Evolutionary conservation across 257 asterid genomes (phyloP).

Genomic region (Fraxinus quadrangulata): DNA sequence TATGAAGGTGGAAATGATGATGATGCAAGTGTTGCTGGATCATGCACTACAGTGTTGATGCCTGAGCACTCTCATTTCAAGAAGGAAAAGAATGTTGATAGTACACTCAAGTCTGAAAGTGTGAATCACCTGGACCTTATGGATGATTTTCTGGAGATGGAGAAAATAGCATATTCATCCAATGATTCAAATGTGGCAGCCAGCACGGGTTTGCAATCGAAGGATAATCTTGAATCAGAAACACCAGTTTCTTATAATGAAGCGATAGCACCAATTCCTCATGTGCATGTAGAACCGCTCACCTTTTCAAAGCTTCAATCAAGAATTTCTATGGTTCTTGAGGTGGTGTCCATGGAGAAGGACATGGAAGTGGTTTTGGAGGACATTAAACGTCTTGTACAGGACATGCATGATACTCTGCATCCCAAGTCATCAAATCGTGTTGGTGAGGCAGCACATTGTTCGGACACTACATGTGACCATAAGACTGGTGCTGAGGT

Average conservation of each 20-base stretch:
- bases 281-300: conserved; percentile 36
- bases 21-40: conserved; percentile 65
- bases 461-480: conserved; percentile 32
- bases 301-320: conserved; percentile 58
- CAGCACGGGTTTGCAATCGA: conserved; percentile 30
- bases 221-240: conserved; percentile 28
- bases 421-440: conserved; percentile 38
- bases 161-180: conserved; percentile 68
- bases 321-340: conserved; percentile 58
- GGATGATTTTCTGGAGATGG: conserved; percentile 99
- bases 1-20: conserved; percentile 88
- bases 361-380: conserved; percentile 53
- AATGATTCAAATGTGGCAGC: conserved; percentile 45
- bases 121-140: conserved; percentile 72
- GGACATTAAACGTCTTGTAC: conserved; percentile 57
- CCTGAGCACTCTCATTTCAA: conserved; percentile 65
- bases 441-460: conserved; percentile 29
- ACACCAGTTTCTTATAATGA: conserved; percentile 11
- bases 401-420: conserved; percentile 51
- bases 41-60: conserved; percentile 59
- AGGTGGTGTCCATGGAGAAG: conserved; percentile 52
- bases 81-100: conserved; percentile 62
- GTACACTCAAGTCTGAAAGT: conserved; percentile 62
- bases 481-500: conserved; percentile 30
- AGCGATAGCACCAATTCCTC: not conserved